Percentiles rank a stretch among this genome's conserved stretches.
phyloP scores from a whole-genome alignment of 1,139 yeast species.

The Debaryomyces sp. region DNA sequence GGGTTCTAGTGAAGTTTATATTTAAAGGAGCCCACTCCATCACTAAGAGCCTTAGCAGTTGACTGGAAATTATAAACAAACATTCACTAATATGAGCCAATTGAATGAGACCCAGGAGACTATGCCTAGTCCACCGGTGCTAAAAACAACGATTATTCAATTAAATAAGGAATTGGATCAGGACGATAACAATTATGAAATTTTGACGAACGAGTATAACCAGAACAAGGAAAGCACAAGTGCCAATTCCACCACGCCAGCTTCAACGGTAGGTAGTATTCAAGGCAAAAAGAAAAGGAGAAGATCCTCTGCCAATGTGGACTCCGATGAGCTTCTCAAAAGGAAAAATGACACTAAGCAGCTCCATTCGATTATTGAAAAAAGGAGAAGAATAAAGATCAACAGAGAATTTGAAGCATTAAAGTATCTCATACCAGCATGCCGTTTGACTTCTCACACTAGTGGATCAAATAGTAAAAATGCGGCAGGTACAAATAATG shows the following conservation, averaged over 20 bases:
- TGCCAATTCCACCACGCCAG: constrained; percentile 7
- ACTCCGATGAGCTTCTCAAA: constrained; percentile 56
- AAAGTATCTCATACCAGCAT: constrained; percentile 78
- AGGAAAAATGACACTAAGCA: constrained; percentile 59
- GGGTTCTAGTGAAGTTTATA: background rate
- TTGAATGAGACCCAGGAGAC: background rate
- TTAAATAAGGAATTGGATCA: constrained; percentile 52
- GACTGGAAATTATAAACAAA: background rate
- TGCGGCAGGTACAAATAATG: constrained; percentile 20
- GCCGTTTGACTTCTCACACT: constrained; percentile 46
- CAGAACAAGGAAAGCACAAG: background rate
- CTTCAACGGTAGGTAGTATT: background rate
- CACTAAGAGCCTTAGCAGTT: background rate
- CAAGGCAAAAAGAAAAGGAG: constrained; percentile 45
- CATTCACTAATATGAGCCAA: background rate
- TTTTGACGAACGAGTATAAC: constrained; percentile 42
- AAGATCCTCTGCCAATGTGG: constrained; percentile 48
- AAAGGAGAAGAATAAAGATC: constrained; percentile 75
- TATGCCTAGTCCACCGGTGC: constrained; percentile 61
- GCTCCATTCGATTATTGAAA: constrained; percentile 80
- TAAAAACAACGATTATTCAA: constrained; percentile 65
- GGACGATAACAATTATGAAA: constrained; percentile 45
- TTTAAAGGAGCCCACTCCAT: background rate
- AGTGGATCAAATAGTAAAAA: background rate
- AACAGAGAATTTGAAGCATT: constrained; percentile 83